These are phyloP conservation scores for Cardamine resedifolia DNA, from an alignment of 345 rosid genomes.

Conservation along the genomic window DNA sequence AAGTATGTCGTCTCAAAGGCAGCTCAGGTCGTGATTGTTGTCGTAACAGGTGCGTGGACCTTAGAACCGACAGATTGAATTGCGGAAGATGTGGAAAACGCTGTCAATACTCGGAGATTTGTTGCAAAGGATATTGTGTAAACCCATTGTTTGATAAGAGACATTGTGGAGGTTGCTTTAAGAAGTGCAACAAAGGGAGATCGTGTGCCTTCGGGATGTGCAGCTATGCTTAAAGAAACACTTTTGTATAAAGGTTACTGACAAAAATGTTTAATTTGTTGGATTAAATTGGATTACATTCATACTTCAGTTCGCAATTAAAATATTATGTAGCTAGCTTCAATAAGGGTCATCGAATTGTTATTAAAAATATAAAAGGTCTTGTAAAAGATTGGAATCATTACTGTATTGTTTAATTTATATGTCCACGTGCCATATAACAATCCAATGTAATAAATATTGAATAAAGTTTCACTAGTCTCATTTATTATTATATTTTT, in stretches of 20 bases:
- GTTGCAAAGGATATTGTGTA: conserved; percentile 62
- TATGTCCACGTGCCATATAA: conserved; percentile 7
- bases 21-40: conserved; percentile 62
- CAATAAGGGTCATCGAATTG: background rate
- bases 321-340: conserved; percentile 5
- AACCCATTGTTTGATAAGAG: conserved; percentile 50
- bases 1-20: conserved; percentile 48
- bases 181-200: conserved; percentile 54
- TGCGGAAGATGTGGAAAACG: conserved; percentile 61
- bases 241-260: background rate
- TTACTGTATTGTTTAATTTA: conserved; percentile 15
- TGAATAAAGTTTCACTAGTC: conserved; percentile 16
- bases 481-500: background rate
- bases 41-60: conserved; percentile 54
- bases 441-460: background rate
- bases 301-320: background rate
- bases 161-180: conserved; percentile 66
- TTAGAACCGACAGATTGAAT: conserved; percentile 40
- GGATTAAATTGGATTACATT: conserved; percentile 22
- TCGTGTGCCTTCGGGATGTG: conserved; percentile 58
- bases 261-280: conserved; percentile 18
- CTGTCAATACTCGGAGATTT: conserved; percentile 50
- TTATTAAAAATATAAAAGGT: background rate
- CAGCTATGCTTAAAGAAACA: conserved; percentile 44
- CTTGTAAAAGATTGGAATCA: conserved; percentile 22